Conservation (phyloP, 768 basidiomycete species). For the Boletus reticuloceps region DNA sequence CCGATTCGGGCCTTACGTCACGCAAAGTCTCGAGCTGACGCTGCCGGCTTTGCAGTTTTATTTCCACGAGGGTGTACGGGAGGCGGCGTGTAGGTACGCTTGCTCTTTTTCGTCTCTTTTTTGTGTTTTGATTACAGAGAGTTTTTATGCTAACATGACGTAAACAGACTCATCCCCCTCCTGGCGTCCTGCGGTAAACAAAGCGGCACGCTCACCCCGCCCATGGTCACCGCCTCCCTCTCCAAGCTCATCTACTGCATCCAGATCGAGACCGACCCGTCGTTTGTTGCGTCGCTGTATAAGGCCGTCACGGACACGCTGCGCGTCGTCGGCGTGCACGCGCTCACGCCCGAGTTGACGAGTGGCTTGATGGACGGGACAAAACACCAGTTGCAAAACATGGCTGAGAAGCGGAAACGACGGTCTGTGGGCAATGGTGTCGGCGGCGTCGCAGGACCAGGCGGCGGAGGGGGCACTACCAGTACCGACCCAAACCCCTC, state of each 20-base stretch:
- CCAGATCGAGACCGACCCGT: conserved; percentile 65
- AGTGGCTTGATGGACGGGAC: conserved; percentile 63
- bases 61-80: conserved; percentile 83
- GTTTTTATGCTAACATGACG: background rate
- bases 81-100: conserved; percentile 69
- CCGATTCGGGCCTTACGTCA: conserved; percentile 69
- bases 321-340: conserved; percentile 53
- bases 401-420: conserved; percentile 67
- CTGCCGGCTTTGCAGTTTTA: conserved; percentile 71
- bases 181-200: conserved; percentile 66
- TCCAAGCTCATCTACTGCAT: conserved; percentile 62
- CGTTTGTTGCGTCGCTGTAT: conserved; percentile 76
- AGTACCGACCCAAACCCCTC: too few relatives aligned
- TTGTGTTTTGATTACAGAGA: too few relatives aligned
- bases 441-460: background rate
- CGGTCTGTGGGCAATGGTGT: conserved; percentile 35
- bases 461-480: background rate
- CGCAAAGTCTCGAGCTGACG: conserved; percentile 68
- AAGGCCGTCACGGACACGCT: conserved; percentile 64
- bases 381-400: conserved; percentile 62
- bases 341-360: conserved; percentile 53
- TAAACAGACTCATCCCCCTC: conserved; percentile 63
- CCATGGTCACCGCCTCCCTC: conserved; percentile 70
- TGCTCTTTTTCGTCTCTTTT: too few relatives aligned
- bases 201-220: conserved; percentile 59